Evolutionary conservation across 2,329 filamentous ascomycete species (phyloP).

Genomic region (Trichoderma breve): DNA sequence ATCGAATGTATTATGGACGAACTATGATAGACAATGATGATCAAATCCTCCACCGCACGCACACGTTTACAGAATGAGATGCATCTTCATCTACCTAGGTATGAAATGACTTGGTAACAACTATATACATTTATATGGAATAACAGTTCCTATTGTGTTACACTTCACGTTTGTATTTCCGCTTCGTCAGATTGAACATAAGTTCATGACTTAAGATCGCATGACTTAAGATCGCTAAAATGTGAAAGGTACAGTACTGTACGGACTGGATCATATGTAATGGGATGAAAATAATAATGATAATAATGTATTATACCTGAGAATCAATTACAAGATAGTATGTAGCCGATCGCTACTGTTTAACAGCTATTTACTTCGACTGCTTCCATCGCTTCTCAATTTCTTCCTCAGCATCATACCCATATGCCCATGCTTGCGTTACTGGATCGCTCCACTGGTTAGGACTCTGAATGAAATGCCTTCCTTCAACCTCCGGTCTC

Average conservation of each 20-base stretch:
- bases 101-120: not conserved
- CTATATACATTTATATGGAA: no score
- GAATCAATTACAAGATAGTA: not conserved
- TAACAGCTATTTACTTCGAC: not conserved
- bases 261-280: not conserved
- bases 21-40: not conserved
- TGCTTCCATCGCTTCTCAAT: conserved; percentile 2
- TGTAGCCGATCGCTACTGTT: not conserved
- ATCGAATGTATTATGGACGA: not conserved
- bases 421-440: conserved; percentile 48
- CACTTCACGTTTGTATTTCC: not conserved
- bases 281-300: not conserved
- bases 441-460: conserved; percentile 50
- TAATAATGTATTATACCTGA: not conserved
- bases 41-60: not conserved
- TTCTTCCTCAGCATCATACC: conserved; percentile 44
- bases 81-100: no score
- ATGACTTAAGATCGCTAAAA: not conserved
- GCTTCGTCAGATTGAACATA: not conserved
- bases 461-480: conserved; percentile 38
- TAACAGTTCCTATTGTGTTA: not conserved
- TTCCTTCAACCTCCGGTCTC: conserved; percentile 39
- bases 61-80: not conserved
- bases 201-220: not conserved
- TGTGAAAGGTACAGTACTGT: accelerated